A percentile compares a stretch with the other conserved stretches of the same genome.
phyloP scores from a whole-genome alignment of 805 yeast genomes.

The Monosporozyma solicola region DNA sequence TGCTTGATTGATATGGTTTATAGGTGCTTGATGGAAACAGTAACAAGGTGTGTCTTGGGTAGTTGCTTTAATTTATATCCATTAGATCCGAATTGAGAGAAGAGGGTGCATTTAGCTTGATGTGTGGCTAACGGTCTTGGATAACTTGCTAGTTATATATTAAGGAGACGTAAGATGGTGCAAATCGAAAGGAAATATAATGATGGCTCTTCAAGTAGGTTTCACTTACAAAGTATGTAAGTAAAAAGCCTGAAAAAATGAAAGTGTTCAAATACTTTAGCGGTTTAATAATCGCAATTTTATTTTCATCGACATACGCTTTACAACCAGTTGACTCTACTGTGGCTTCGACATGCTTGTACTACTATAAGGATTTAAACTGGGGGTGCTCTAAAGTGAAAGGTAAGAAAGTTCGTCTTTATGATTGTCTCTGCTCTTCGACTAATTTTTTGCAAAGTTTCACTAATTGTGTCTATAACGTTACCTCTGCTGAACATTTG shows the following conservation, averaged over 20 bases:
- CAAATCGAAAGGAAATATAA: too few species aligned
- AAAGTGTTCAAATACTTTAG: neutral
- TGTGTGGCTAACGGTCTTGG: neutral
- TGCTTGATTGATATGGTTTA: too few species aligned
- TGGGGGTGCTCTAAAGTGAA: neutral
- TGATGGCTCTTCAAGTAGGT: too few species aligned
- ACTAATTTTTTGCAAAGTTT: constrained; percentile 37
- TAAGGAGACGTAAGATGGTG: neutral
- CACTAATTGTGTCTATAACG: constrained; percentile 33
- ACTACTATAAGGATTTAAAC: neutral
- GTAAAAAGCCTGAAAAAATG: neutral
- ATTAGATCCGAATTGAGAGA: neutral
- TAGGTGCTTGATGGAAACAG: too few species aligned
- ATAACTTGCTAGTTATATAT: neutral
- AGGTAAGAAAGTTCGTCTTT: neutral
- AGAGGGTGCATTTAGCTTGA: neutral
- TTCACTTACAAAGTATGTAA: neutral
- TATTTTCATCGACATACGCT: neutral
- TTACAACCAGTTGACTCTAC: neutral
- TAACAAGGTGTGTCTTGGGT: neutral
- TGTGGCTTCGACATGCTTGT: neutral
- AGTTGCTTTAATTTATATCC: neutral
- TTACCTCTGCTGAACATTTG: constrained; percentile 25
- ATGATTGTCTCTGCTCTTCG: neutral
- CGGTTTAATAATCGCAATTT: neutral